Conservation (phyloP, 2,329 filamentous ascomycete species). For the Trichoderma citrinoviride region DNA sequence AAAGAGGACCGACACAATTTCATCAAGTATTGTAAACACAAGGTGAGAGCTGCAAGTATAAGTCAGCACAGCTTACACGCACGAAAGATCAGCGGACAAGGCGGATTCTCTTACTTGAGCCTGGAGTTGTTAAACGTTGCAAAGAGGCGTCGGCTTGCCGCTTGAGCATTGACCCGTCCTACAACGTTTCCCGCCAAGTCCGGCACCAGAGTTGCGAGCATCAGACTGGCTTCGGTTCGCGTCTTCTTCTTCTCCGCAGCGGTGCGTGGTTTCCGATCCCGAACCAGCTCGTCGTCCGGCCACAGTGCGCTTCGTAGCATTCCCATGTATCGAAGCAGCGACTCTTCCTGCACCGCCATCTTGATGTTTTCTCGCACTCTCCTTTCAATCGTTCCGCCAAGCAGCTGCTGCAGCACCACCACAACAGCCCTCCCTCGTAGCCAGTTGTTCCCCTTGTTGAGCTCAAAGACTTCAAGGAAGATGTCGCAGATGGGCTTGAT, state of each 20-base stretch:
- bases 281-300: conserved; percentile 63
- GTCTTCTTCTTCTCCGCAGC: conserved; percentile 73
- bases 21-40: conserved; percentile 68
- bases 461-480: conserved; percentile 91
- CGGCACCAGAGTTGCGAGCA: conserved; percentile 85
- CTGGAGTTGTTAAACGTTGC: conserved; percentile 87
- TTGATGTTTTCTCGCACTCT: conserved; percentile 86
- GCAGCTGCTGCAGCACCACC: conserved; percentile 90
- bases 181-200: conserved; percentile 93
- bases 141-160: conserved; percentile 82
- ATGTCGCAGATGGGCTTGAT: conserved; percentile 98
- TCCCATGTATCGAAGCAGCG: conserved; percentile 71
- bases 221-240: conserved; percentile 80
- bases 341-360: conserved; percentile 71
- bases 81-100: background rate
- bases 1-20: conserved; percentile 65
- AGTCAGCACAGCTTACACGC: conserved; percentile 22
- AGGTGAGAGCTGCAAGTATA: conserved; percentile 58
- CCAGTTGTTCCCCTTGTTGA: conserved; percentile 96
- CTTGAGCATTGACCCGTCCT: conserved; percentile 85
- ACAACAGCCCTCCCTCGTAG: conserved; percentile 92
- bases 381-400: conserved; percentile 93
- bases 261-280: conserved; percentile 57
- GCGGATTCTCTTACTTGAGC: conserved; percentile 66
- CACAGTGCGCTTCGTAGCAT: conserved; percentile 76